These are phyloP conservation scores for Sisymbrium irio DNA, from an alignment of 345 rosid species.

Conservation along the genomic window DNA sequence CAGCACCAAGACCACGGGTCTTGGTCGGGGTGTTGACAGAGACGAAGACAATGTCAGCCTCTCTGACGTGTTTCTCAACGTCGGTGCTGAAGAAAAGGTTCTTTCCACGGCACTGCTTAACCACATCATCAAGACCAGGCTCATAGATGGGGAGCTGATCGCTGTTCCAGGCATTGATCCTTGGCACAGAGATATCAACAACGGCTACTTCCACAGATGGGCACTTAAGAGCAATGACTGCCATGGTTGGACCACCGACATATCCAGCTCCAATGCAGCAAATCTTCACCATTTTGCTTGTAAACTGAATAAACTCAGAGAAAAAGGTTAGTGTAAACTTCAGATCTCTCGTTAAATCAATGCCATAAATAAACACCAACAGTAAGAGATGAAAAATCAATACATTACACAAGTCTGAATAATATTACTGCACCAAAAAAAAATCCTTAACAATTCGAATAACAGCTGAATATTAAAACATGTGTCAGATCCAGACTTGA, in stretches of 20 bases:
- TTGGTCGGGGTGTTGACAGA: conserved; percentile 93
- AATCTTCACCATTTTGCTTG: conserved; percentile 85
- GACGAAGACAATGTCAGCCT: conserved; percentile 88
- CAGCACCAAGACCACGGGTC: conserved; percentile 90
- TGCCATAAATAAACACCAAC: conserved; percentile 3
- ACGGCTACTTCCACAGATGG: conserved; percentile 84
- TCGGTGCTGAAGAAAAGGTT: conserved; percentile 90
- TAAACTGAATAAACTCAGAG: conserved; percentile 1
- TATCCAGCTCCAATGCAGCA: conserved; percentile 98
- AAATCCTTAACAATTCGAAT: not conserved
- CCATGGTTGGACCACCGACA: conserved; percentile 98
- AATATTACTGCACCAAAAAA: not conserved
- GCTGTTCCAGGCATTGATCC: conserved; percentile 86
- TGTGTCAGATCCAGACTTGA: conserved; percentile 16
- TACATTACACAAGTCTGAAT: not conserved
- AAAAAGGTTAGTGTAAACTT: not conserved
- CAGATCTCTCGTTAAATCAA: not conserved
- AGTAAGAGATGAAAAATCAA: not conserved
- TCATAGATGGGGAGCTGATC: conserved; percentile 88
- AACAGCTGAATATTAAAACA: not conserved
- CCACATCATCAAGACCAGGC: conserved; percentile 85
- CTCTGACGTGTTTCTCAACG: conserved; percentile 77
- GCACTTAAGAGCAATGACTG: conserved; percentile 89
- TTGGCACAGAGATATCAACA: conserved; percentile 76
- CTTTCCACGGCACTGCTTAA: conserved; percentile 81